A percentile compares a stretch with the other conserved stretches of the same genome.
Conservation (phyloP, 1,139 yeast genomes). For the Blastobotrys proliferans region DNA sequence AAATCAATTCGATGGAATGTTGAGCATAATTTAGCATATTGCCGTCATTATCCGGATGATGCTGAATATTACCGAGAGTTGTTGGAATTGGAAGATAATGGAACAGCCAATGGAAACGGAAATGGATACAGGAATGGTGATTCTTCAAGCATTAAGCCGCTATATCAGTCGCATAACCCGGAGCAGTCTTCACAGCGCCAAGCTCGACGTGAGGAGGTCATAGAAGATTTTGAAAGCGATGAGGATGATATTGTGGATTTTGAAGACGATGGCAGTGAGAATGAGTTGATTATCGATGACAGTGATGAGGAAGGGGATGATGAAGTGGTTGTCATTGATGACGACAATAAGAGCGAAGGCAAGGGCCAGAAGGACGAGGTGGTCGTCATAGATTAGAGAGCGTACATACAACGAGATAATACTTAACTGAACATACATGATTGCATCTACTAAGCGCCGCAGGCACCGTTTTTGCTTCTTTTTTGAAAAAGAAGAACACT, state of each 20-base stretch:
- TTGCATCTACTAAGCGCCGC: no score
- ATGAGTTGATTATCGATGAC: neutral
- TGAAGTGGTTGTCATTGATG: neutral
- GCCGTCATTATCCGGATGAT: conserved; percentile 11
- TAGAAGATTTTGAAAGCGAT: conserved; percentile 5
- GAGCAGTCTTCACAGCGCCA: neutral
- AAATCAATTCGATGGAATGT: conserved; percentile 63
- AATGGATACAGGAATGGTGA: neutral
- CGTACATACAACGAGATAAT: no score
- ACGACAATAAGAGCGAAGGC: neutral
- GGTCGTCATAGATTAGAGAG: conserved; percentile 3
- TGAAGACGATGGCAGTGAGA: conserved; percentile 5
- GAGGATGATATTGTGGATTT: neutral
- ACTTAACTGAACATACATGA: no score
- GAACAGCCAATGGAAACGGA: neutral
- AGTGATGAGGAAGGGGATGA: conserved; percentile 2
- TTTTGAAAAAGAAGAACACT: no score
- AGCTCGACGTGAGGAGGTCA: neutral
- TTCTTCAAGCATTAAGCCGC: neutral
- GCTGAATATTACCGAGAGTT: conserved; percentile 11
- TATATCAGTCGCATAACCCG: neutral
- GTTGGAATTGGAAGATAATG: neutral
- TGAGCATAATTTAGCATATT: conserved; percentile 7
- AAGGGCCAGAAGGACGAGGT: neutral
- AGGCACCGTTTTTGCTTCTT: no score